Base-by-base conservation (phyloP, 140 eudicot genomes). In the Cichorium intybus region DNA sequence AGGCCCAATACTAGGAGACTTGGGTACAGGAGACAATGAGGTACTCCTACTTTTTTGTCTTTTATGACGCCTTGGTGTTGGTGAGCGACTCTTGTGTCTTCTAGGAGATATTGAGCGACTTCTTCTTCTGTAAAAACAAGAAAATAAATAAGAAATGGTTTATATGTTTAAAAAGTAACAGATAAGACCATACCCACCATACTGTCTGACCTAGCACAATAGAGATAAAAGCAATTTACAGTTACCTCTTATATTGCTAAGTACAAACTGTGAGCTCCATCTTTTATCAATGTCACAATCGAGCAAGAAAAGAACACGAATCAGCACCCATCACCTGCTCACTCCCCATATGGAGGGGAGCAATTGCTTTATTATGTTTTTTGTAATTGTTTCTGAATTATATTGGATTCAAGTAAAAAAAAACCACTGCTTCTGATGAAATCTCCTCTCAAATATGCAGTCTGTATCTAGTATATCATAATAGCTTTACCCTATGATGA, bases 231-330 rank as follows among this genome's bases (percentile, higher is more conserved):
- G 78, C 88, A 81, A 67, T 66, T 63, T 81, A 74, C 88, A 57
- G 85, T 88, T 88, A 88, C 99, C 97, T 88, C 99, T 70, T 71
- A 77, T 39, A 85, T 72, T 88, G 98, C 73, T 70, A 90, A 88
- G 87, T 81, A 79, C 83, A 93, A 87, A 84, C 95, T 83, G 96
- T 43, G 85, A 60, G 85, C 95, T 86, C 90, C 97, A 79, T 79
- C 94, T 86, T 86, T 88, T 83, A 88, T 78, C 90, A 88, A 73
- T 77, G 77, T 82, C 85, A 89, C 80, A 88, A 79, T 56, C 94
- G 77, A 74, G 86, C 90, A 80, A 77, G 83, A 70, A 85, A 84
- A 79, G 78, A 75, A 84, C 84, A 82, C 77, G 80, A 86, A 80
- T 73, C 87, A 66, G 87, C 93, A 84, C 82, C 82, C 83, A 84